Evolutionary conservation across 176 grass and related monocot genomes (phyloP).

Genomic region (Ampelocalamus luodianensis): DNA sequence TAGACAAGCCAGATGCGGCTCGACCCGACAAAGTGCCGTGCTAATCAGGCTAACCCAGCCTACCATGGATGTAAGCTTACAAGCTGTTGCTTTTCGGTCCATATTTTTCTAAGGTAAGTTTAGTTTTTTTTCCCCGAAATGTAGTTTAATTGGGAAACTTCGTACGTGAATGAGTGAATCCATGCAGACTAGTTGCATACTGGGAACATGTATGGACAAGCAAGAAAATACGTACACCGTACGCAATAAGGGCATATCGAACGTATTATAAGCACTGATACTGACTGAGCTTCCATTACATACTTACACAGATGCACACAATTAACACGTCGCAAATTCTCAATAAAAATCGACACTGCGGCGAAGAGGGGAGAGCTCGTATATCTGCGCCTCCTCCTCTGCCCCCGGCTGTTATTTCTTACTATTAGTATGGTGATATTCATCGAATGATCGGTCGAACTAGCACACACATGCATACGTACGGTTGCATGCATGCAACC

Average conservation of each 20-base stretch:
- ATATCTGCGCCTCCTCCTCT: conserved; percentile 34
- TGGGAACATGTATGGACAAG: background rate
- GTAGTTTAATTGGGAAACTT: background rate
- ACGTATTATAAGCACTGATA: background rate
- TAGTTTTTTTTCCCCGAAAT: no score
- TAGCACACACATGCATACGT: background rate
- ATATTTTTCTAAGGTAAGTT: no score
- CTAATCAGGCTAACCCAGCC: no score
- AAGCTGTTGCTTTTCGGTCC: no score
- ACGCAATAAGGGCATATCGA: background rate
- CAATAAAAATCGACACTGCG: background rate
- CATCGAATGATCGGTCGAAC: background rate
- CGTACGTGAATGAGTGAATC: background rate
- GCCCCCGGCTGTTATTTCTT: conserved; percentile 31
- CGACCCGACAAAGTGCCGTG: no score
- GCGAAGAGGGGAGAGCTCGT: conserved; percentile 42
- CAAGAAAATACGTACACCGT: background rate
- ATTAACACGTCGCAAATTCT: background rate
- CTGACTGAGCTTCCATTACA: background rate
- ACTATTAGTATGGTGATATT: background rate
- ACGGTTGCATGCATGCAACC: background rate
- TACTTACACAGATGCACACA: background rate
- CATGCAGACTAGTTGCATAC: background rate
- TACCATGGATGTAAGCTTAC: no score
- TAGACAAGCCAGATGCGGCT: no score